Evolutionary conservation across 345 rosid genomes (phyloP), one percentile per base, ranked within the genome.

Genomic region (Brassica rapa): DNA sequence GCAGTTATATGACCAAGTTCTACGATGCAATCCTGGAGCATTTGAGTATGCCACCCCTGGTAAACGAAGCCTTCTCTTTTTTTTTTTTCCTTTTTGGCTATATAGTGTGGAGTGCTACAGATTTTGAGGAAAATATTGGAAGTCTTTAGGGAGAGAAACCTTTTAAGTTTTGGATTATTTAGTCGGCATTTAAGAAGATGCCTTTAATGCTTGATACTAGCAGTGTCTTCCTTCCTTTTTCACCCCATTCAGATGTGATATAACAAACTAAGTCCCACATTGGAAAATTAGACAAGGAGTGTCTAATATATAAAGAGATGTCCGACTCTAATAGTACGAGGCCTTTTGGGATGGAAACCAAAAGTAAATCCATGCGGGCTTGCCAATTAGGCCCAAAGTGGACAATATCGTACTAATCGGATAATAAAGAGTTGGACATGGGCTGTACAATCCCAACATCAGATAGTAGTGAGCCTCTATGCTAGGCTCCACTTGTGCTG

Each of bases 31-130:
- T 83, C 90, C 89, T 8, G 84, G 87, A 68, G 98, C 97, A 80
- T 89, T 92, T 80, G 95, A 94, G 89, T 90, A 86, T 87, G 90
- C 83, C 71, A 84, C 83, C 80, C 87, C 89, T 78, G 97, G 98
- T 91, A 91, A 89, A 84, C 77, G 81, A 89, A 79, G 62, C 71
- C 84, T 80, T 82, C 78, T 80, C 29, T 6, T 80, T 72, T 76
- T 75, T 76, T 75, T 69, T 6, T 80, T 72, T 76, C 73, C 74
- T 75, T 69, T 81, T 46, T 55, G 37, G 63, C 25, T 41, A 16
- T 39, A 10, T 0, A 41, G 15, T 73, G 1, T 62, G 29, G 27
- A 39, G n/a, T 66, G 55, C 62, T 68, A 43, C 67, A 63, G 15
- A 63, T 69, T 19, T 75, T 57, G 5, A 25, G 53, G 71, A 16